phyloP scores from a whole-genome alignment of 139 green algal genomes.

The Micractinium conductrix region DNA sequence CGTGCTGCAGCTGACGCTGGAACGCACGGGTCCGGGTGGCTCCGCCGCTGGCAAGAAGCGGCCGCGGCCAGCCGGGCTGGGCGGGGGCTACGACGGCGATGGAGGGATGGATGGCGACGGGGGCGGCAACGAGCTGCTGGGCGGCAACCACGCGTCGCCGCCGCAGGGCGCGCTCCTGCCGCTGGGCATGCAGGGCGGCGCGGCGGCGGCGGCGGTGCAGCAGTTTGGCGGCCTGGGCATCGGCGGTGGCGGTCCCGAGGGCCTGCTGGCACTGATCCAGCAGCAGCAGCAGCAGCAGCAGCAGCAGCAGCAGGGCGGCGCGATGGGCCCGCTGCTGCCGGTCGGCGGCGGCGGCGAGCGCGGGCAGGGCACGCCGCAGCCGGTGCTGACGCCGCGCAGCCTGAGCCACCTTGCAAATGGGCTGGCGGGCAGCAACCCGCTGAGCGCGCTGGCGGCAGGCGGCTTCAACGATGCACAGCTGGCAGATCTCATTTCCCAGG shows the following conservation, averaged over 20 bases:
- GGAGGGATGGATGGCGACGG: background rate
- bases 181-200: background rate
- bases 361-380: background rate
- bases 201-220: background rate
- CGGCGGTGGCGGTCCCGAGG: background rate
- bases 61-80: background rate
- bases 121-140: background rate
- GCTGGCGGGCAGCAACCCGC: background rate
- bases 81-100: too few relatives aligned
- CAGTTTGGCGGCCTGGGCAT: background rate
- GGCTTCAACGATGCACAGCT: background rate
- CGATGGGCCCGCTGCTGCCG: background rate
- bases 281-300: conserved; percentile 23
- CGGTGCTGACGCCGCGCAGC: background rate
- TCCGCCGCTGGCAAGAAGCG: background rate
- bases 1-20: conserved; percentile 21
- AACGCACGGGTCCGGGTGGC: conserved; percentile 12
- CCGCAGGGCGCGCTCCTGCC: background rate
- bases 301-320: background rate
- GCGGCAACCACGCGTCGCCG: background rate
- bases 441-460: background rate
- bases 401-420: background rate
- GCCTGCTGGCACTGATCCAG: conserved; percentile 28
- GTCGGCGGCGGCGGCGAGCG: background rate
- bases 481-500: conserved; percentile 8